A percentile compares a stretch with the other conserved stretches of the same genome.
Conservation (phyloP, 352 stramenopile species). For the Globisporangium acanthophoron region DNA sequence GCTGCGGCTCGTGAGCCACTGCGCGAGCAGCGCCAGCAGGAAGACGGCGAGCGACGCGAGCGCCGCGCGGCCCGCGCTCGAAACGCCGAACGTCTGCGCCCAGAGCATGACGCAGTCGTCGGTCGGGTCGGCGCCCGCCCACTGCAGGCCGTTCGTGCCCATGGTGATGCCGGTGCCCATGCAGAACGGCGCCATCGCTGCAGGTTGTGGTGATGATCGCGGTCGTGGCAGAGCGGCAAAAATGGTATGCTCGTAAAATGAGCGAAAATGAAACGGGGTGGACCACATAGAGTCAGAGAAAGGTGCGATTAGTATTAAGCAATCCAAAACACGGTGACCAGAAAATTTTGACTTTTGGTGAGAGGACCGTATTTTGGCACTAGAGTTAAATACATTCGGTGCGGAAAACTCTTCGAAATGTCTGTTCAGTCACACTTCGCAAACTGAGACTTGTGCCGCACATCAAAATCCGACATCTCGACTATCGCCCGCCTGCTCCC, state of each 20-base stretch:
- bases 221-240: not conserved
- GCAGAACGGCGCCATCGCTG: constrained; percentile 37
- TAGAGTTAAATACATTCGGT: no score
- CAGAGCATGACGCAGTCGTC: constrained; percentile 69
- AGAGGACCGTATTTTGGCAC: no score
- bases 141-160: constrained; percentile 51
- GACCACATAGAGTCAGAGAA: not conserved
- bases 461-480: no score
- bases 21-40: constrained; percentile 44
- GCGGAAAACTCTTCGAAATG: no score
- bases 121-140: constrained; percentile 30
- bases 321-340: no score
- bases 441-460: no score
- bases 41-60: constrained; percentile 45
- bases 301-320: no score
- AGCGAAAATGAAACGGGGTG: not conserved
- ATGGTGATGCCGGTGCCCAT: constrained; percentile 57
- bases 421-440: no score
- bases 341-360: no score
- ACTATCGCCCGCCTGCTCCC: no score
- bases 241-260: not conserved
- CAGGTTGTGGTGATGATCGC: constrained; percentile 3
- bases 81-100: constrained; percentile 47
- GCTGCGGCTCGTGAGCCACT: constrained; percentile 47
- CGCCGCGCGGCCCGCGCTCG: constrained; percentile 30